Evolutionary conservation across 768 basidiomycete genomes (phyloP).

Genomic region (Leccinum subgranulosum): DNA sequence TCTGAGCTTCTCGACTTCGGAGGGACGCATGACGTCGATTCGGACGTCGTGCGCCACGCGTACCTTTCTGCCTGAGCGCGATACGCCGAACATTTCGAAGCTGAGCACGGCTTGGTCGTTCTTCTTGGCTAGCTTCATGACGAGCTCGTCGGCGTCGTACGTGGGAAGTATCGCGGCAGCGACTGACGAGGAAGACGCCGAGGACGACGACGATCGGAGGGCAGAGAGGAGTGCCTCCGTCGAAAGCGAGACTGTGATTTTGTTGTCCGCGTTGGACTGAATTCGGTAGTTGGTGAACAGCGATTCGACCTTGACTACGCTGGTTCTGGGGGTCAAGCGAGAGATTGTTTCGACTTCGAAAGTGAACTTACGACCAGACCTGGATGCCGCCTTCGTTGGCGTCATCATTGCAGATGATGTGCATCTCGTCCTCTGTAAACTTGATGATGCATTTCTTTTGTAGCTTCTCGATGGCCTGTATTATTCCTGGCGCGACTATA

Average conservation of each 20-base stretch:
- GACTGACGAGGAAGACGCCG: constrained; percentile 39
- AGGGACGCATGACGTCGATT: constrained; percentile 75
- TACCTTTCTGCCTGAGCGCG: constrained; percentile 60
- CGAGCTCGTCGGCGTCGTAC: constrained; percentile 60
- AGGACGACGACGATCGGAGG: constrained; percentile 59
- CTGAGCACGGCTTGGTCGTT: constrained; percentile 73
- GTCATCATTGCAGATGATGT: constrained; percentile 81
- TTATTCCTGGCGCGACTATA: constrained; percentile 48
- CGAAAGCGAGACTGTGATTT: constrained; percentile 71
- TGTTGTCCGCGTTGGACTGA: constrained; percentile 81
- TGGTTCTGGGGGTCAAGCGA: constrained; percentile 23
- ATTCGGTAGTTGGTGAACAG: constrained; percentile 79
- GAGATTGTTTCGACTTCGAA: constrained; percentile 29
- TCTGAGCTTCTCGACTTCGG: constrained; percentile 64
- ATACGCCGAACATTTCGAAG: constrained; percentile 69
- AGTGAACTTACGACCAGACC: constrained; percentile 67
- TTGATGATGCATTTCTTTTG: constrained; percentile 83
- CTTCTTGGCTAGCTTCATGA: constrained; percentile 87
- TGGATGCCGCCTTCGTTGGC: constrained; percentile 82
- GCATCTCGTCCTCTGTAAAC: constrained; percentile 70
- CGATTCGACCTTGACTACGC: constrained; percentile 63
- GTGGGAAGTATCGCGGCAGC: constrained; percentile 29
- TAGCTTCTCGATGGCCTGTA: constrained; percentile 79
- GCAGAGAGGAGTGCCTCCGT: constrained; percentile 74
- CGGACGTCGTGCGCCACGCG: constrained; percentile 76